phyloP scores from a whole-genome alignment of 2,329 filamentous ascomycete species.

The Colletotrichum tabaci region DNA sequence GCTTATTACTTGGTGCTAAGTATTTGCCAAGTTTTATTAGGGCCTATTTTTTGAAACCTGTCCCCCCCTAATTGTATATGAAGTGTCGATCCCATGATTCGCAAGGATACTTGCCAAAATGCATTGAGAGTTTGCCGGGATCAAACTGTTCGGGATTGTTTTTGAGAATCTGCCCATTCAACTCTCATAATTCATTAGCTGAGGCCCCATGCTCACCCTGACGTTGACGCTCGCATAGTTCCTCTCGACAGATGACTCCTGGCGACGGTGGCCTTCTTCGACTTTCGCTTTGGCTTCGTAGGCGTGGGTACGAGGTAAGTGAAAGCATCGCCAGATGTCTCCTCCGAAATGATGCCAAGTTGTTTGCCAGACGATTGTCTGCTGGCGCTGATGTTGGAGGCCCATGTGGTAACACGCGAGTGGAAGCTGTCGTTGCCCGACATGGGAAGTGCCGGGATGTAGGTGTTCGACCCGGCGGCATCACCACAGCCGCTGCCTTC shows the following conservation, averaged over 20 bases:
- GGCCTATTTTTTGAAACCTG: no score
- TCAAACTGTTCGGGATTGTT: no score
- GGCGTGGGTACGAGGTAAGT: no score
- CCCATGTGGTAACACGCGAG: not conserved
- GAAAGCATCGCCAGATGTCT: accelerated
- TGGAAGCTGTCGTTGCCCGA: no score
- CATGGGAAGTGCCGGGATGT: accelerated
- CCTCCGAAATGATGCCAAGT: not conserved
- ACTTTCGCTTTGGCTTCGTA: not conserved
- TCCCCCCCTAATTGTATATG: not conserved
- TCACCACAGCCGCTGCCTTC: no score
- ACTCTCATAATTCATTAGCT: no score
- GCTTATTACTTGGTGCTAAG: not conserved
- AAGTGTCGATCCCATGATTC: accelerated
- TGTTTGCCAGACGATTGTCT: not conserved
- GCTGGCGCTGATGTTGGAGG: not conserved
- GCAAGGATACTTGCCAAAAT: no score
- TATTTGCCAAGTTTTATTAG: not conserved
- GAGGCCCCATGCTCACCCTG: no score
- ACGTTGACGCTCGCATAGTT: not conserved
- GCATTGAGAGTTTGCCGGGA: not conserved
- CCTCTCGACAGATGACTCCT: not conserved
- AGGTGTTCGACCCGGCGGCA: not conserved
- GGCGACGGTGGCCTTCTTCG: not conserved
- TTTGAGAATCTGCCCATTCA: no score